Evolutionary conservation across 495 filamentous ascomycete species (phyloP), one percentile per base, ranked within the genome.

Genomic region (Aspergillus nanangensis): DNA sequence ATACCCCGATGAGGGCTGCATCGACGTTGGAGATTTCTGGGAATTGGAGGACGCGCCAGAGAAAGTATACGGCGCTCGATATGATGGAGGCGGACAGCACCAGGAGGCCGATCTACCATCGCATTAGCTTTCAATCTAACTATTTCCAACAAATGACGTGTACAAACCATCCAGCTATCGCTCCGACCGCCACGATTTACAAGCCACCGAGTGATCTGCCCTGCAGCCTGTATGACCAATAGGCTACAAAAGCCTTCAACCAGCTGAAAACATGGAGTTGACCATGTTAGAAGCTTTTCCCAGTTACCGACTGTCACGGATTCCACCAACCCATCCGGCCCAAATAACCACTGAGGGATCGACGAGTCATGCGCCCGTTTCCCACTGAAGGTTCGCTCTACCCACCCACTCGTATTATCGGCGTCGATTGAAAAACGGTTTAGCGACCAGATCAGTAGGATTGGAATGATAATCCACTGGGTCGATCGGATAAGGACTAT

Each of bases 181-280:
- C 90, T 90, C 50, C 88, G 80, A 45, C 89, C 89, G 46, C 83
- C 73, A 40, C 85, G 66, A 63, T 96, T 98, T 34, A 96, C 91
- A 15, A 96, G 79, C 85, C 88, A 96, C 57, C 89, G 78, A n/a
- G 93, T 95, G 44, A 96, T 90, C 60, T 95, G 91, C 1, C 93
- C 93, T 23, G 85, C 82, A 11, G 90, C 87, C 65, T 98, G 93
- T 43, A 98, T 96, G 39, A 98, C 93, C 47, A 98, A 68, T 58
- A 98, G 66, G 56, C 88, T 96, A 69, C 93, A 96, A 68, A 98
- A 98, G 2, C 93, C 93, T 66, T 98, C 93, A 29, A 81, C 83
- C 21, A 98, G 73, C 60, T 98, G 93, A 68, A 96, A 98, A 11
- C 95, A 75, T 0, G 93, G 93, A n/a, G 88, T 92, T 15, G 90